Evolutionary conservation across 225 moss, liverwort and hornwort species (phyloP).

Genomic region (Climacium dendroides): DNA sequence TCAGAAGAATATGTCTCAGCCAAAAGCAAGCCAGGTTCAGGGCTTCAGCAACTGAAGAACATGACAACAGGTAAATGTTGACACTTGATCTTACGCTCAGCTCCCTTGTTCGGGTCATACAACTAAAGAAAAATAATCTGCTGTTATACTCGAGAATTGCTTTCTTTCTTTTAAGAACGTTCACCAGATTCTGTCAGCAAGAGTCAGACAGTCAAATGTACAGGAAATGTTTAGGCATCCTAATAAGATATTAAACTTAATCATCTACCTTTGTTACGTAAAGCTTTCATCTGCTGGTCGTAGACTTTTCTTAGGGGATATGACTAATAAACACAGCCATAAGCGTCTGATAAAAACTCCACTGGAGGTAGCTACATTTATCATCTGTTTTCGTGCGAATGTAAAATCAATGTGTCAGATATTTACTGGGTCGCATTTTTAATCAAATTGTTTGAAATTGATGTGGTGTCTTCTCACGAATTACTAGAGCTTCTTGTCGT

Average conservation of each 20-base stretch:
- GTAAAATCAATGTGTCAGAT: not conserved
- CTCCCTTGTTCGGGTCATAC: not conserved
- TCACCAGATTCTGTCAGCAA: not conserved
- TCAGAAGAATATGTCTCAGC: constrained; percentile 13
- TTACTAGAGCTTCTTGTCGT: not conserved
- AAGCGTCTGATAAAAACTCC: not conserved
- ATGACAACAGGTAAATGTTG: constrained; percentile 12
- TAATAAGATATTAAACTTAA: not conserved
- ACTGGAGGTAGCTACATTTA: not conserved
- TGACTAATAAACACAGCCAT: not conserved
- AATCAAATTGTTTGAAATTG: not conserved
- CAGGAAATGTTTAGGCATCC: not conserved
- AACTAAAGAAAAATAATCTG: not conserved
- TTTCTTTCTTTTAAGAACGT: not conserved
- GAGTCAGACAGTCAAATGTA: not conserved
- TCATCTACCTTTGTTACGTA: not conserved
- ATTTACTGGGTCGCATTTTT: not conserved
- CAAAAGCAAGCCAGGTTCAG: constrained; percentile 7
- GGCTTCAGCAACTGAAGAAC: constrained; percentile 22
- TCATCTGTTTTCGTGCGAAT: not conserved
- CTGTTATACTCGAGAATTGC: not conserved
- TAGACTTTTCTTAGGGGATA: not conserved
- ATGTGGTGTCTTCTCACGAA: not conserved
- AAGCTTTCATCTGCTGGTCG: not conserved
- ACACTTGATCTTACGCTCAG: not conserved